Conservation (phyloP, 2,329 filamentous ascomycete species). For the Cercospora citrullina region DNA sequence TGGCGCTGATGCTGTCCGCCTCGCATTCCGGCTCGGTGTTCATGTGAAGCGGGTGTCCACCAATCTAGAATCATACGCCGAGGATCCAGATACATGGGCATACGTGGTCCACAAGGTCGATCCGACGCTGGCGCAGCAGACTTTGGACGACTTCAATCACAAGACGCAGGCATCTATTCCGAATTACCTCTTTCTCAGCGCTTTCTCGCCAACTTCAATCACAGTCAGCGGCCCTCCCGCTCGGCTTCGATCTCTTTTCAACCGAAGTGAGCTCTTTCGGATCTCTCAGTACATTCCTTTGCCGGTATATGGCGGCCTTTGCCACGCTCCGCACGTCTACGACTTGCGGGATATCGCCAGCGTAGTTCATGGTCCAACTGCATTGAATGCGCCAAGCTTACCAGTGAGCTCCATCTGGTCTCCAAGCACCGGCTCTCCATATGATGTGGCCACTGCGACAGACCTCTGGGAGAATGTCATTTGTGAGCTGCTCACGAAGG, state of each 20-base stretch:
- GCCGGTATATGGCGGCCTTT: constrained; percentile 35
- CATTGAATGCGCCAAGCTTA: constrained; percentile 23
- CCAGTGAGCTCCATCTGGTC: constrained; percentile 35
- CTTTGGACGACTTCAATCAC: constrained; percentile 41
- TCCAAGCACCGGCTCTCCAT: constrained; percentile 37
- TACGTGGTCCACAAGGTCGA: constrained; percentile 44
- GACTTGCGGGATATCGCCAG: constrained; percentile 31
- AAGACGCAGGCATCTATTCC: constrained; percentile 20
- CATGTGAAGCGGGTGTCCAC: constrained; percentile 47
- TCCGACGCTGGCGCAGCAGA: constrained; percentile 38
- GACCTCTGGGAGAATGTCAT: constrained; percentile 30
- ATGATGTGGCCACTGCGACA: constrained; percentile 28
- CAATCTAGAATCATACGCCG: constrained; percentile 41
- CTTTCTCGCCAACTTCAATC: constrained; percentile 32
- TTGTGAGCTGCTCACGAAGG: constrained; percentile 31
- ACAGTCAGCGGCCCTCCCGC: constrained; percentile 39
- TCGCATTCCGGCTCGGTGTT: constrained; percentile 52
- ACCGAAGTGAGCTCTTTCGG: constrained; percentile 31
- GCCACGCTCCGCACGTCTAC: constrained; percentile 38
- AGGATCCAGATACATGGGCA: constrained; percentile 46
- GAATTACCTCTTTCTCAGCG: constrained; percentile 34
- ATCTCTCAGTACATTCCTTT: constrained; percentile 29
- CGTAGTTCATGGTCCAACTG: constrained; percentile 19
- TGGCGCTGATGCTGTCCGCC: constrained; percentile 47
- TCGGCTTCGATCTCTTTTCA: constrained; percentile 32